Base-by-base conservation (phyloP, 2,329 filamentous ascomycete genomes). In the Colletotrichum lindemuthianum region DNA sequence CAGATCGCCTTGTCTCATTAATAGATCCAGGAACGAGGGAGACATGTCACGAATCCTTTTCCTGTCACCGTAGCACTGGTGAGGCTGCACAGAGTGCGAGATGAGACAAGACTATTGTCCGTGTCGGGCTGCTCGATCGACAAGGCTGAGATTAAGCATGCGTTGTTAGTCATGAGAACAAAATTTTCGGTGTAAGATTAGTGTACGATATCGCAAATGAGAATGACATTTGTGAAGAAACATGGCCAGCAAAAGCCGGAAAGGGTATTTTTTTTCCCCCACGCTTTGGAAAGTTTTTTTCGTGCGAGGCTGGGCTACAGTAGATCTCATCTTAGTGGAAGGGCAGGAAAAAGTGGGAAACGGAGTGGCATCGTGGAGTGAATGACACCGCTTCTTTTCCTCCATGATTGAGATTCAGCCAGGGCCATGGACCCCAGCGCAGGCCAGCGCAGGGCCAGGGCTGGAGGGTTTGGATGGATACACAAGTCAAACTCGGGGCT, bases 141-240 rank as follows among this genome's bases (percentile, higher is more conserved):
- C 54, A 34, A 57, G 54, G 44, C 44, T 49, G 44, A 57, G 40
- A 55, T 57, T 48, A 57, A 48, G 54, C 43, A 57, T 41, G 41
- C 53, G 11, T 2, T 16, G 13, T 49, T 57, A 43, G 54, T 49
- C 36, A 48, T 49, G 36, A 41, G 36, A 40, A 41, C 13, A 39
- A 57, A 34, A 33, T 57, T 57, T 49, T 12, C 9, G 8, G 13
- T 49, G 44, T 49, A 24, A 49, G 6, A 10, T 50, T 4, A 44
- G 44, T 33, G 24, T 24, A 24, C 24, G 24, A 24, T 24, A 24
- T 24, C 24, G 24, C 24, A 24, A 24, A 24, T 53, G 36, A 40
- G 49, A 41, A 12, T 40, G 16, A 51, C 39, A 54, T 24, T 45
- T 43, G 32, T 54, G 51, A 44, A 44, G 13, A 36, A 8, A 41